These are phyloP conservation scores for Tuber microsphaerosporum DNA, from an alignment of 495 filamentous ascomycete genomes.

Conservation along the genomic window DNA sequence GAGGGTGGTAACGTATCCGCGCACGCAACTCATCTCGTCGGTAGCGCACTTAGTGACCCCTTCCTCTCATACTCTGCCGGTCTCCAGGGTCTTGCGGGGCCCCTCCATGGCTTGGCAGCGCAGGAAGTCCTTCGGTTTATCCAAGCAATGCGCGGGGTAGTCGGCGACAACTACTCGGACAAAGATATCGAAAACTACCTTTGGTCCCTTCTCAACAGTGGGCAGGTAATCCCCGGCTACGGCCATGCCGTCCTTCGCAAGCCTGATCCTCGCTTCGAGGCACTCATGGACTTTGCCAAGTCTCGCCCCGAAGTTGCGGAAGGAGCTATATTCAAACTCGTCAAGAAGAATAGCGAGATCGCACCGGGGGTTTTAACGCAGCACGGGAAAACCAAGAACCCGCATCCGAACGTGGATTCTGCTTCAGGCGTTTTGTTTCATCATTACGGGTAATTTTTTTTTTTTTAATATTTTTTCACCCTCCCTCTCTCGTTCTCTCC, in stretches of 20 bases:
- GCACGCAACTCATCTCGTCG: constrained; percentile 93
- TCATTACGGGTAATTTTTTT: constrained; percentile 57
- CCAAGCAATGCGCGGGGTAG: constrained; percentile 80
- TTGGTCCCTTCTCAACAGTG: constrained; percentile 86
- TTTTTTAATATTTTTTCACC: constrained; percentile 50
- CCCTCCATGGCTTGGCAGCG: constrained; percentile 88
- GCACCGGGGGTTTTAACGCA: constrained; percentile 81
- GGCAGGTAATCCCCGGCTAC: constrained; percentile 91
- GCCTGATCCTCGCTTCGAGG: constrained; percentile 92
- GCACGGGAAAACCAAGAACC: constrained; percentile 87
- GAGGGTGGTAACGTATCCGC: constrained; percentile 97
- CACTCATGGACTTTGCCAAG: constrained; percentile 89
- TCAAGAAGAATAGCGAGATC: constrained; percentile 69
- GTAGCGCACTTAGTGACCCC: constrained; percentile 88
- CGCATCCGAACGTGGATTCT: constrained; percentile 78
- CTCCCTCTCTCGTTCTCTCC: neutral
- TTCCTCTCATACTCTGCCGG: constrained; percentile 95
- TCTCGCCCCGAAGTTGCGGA: constrained; percentile 72
- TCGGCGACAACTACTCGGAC: constrained; percentile 71
- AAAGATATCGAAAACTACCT: constrained; percentile 77
- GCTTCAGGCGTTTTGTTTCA: constrained; percentile 90
- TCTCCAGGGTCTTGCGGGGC: constrained; percentile 88
- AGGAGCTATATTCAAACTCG: constrained; percentile 88
- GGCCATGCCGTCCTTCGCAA: constrained; percentile 97
- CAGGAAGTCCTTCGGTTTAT: constrained; percentile 98